Evolutionary conservation across 2,329 filamentous ascomycete species (phyloP).

Genomic region (Neoscytalidium dimidiatum): DNA sequence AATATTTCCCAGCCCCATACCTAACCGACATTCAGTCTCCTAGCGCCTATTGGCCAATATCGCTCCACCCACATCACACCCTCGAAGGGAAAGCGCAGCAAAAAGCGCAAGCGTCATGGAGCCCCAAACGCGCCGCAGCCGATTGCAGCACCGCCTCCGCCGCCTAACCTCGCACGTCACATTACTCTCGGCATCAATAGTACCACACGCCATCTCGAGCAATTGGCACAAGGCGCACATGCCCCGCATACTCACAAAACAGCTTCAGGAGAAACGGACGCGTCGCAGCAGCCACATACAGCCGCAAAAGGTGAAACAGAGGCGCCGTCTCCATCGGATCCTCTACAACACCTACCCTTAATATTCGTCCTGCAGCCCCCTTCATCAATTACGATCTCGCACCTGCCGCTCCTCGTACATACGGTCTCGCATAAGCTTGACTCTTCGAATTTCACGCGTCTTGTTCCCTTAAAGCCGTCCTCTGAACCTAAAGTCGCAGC

Average conservation of each 20-base stretch:
- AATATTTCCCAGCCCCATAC: constrained; percentile 6
- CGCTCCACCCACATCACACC: constrained; percentile 55
- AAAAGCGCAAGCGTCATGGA: constrained; percentile 52
- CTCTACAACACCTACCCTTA: constrained; percentile 3
- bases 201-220: constrained; percentile 62
- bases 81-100: constrained; percentile 64
- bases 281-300: neutral
- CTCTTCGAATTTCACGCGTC: constrained; percentile 47
- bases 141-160: constrained; percentile 39
- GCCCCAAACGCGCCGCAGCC: constrained; percentile 26
- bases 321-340: neutral
- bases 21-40: constrained; percentile 49
- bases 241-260: neutral
- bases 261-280: neutral
- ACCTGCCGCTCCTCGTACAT: constrained; percentile 59
- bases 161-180: constrained; percentile 52
- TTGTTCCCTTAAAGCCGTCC: constrained; percentile 64
- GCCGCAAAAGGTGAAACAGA: neutral
- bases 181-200: constrained; percentile 67
- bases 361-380: constrained; percentile 16
- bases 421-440: constrained; percentile 39
- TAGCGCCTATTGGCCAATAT: constrained; percentile 65
- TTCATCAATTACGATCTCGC: constrained; percentile 54
- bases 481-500: constrained; percentile 60
- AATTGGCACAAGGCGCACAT: constrained; percentile 26